Percentiles rank a stretch among this genome's conserved stretches.
These are phyloP conservation scores for Linnemannia zychae DNA, from an alignment of 192 early-diverging fungal genomes.

Conservation along the genomic window DNA sequence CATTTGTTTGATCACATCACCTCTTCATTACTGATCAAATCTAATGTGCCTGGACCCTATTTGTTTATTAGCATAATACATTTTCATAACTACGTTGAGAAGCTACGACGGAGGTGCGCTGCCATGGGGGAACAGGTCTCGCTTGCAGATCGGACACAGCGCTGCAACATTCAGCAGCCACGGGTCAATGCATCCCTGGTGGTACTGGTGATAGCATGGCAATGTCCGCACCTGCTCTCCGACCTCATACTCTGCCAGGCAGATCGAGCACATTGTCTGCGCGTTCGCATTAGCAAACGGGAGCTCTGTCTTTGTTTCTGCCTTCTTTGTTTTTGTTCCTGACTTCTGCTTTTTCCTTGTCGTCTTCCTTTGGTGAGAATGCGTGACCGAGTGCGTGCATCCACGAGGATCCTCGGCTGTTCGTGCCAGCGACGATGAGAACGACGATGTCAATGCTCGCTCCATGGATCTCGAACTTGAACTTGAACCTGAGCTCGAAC, in stretches of 20 bases:
- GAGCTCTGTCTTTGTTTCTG: constrained; percentile 11
- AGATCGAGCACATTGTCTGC: constrained; percentile 64
- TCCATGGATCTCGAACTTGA: neutral
- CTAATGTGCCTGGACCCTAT: too few relatives aligned
- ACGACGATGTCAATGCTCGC: constrained; percentile 1
- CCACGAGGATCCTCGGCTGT: neutral
- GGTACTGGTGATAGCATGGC: constrained; percentile 68
- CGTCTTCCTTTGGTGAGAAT: neutral
- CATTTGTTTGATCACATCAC: neutral
- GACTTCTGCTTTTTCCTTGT: neutral
- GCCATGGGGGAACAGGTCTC: constrained; percentile 44
- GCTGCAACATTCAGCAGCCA: constrained; percentile 66
- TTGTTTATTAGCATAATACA: too few relatives aligned
- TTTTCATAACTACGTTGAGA: too few relatives aligned
- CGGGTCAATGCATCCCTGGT: constrained; percentile 65
- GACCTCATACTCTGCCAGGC: constrained; percentile 63
- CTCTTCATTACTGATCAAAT: too few relatives aligned
- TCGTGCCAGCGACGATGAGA: neutral
- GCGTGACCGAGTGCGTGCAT: constrained; percentile 12
- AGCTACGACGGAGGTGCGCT: too few relatives aligned
- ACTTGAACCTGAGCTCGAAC: neutral
- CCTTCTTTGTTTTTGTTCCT: neutral
- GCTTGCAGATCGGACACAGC: constrained; percentile 69
- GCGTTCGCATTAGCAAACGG: constrained; percentile 54
- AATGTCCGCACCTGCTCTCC: constrained; percentile 63